phyloP scores from a whole-genome alignment of 176 grass and related monocot genomes.

The Phoenix dactylifera region DNA sequence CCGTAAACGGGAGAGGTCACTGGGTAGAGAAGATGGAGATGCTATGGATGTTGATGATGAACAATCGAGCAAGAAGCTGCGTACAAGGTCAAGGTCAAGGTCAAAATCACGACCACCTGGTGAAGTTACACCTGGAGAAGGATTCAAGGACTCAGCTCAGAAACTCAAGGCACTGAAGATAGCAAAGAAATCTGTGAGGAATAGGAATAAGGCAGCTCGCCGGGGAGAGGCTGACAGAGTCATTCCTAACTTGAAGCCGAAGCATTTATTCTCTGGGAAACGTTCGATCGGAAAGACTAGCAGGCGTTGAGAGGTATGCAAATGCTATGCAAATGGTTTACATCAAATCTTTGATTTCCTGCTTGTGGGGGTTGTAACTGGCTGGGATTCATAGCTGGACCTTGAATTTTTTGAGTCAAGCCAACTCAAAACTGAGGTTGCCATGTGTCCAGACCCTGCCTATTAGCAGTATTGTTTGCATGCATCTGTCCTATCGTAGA shows the following conservation, averaged over 20 bases:
- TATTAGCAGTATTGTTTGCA: no score
- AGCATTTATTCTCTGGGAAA: slow-evolving; percentile 86
- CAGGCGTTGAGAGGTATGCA: slow-evolving; percentile 36
- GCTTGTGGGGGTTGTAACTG: no score
- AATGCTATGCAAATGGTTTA: not conserved
- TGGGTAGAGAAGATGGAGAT: slow-evolving; percentile 23
- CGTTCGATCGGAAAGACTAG: slow-evolving; percentile 50
- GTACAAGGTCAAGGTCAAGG: slow-evolving; percentile 25
- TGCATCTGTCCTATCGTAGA: no score
- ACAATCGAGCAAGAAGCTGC: slow-evolving; percentile 49
- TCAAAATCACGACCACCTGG: slow-evolving; percentile 34
- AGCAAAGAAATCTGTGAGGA: slow-evolving; percentile 28
- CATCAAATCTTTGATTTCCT: no score
- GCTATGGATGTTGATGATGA: slow-evolving; percentile 51
- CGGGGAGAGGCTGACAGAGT: slow-evolving; percentile 74
- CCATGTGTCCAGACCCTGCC: no score
- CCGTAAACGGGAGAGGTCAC: slow-evolving; percentile 61
- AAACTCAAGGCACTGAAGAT: slow-evolving; percentile 62
- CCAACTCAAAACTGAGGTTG: no score
- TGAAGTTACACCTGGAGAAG: slow-evolving; percentile 55
- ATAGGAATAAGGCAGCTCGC: slow-evolving; percentile 73
- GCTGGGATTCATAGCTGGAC: no score
- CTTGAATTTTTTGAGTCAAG: no score
- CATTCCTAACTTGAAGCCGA: slow-evolving; percentile 76
- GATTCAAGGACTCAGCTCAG: slow-evolving; percentile 51